A percentile compares a stretch with the other conserved stretches of the same genome.
These are phyloP conservation scores for Phytophthora fragariaefolia DNA, from an alignment of 352 stramenopile genomes.

Conservation along the genomic window DNA sequence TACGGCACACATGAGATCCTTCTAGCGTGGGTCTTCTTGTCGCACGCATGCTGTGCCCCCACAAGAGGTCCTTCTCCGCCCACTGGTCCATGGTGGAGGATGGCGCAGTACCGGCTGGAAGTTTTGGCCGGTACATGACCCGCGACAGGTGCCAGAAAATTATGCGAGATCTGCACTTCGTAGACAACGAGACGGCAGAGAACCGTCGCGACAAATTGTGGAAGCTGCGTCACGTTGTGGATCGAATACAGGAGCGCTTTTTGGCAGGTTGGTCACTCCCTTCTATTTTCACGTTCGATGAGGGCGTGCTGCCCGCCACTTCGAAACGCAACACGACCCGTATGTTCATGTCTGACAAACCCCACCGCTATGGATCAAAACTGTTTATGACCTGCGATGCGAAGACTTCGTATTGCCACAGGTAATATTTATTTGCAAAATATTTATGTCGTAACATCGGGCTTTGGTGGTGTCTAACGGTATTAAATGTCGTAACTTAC, in stretches of 20 bases:
- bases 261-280: neutral
- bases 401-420: conserved; percentile 15
- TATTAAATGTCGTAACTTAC: conserved; percentile 13
- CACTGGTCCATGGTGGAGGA: conserved; percentile 31
- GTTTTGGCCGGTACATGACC: conserved; percentile 22
- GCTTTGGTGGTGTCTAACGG: conserved; percentile 1
- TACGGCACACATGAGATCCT: conserved; percentile 26
- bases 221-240: conserved; percentile 17
- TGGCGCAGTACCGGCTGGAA: conserved; percentile 14
- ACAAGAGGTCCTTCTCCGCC: conserved; percentile 20
- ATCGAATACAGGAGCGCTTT: conserved; percentile 21
- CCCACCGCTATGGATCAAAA: conserved; percentile 35
- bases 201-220: conserved; percentile 16
- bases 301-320: conserved; percentile 34
- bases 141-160: conserved; percentile 21
- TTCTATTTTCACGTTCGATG: conserved; percentile 28
- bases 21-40: conserved; percentile 30
- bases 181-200: conserved; percentile 15
- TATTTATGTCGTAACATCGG: conserved; percentile 9
- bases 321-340: conserved; percentile 38
- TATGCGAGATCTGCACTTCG: conserved; percentile 25
- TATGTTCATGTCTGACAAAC: conserved; percentile 45
- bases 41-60: conserved; percentile 25
- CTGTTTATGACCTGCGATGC: conserved; percentile 46
- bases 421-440: conserved; percentile 5